Evolutionary conservation across 176 grass and related monocot species (phyloP).

Genomic region (Pontederia paniculata): DNA sequence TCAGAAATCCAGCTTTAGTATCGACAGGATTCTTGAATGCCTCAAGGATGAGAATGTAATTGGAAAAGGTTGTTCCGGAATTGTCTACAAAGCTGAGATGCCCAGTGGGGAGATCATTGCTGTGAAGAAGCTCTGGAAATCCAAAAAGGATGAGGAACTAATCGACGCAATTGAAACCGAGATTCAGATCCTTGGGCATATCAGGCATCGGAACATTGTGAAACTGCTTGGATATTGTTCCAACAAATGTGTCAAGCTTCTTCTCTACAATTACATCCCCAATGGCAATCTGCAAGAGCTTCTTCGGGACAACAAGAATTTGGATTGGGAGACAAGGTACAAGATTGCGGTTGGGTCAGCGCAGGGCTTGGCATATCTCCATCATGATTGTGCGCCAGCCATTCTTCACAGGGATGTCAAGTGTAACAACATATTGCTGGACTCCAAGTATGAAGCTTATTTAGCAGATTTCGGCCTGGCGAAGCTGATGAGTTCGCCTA

Average conservation of each 20-base stretch:
- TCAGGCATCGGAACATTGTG: slow-evolving; percentile 94
- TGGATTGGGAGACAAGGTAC: slow-evolving; percentile 90
- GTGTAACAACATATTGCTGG: slow-evolving; percentile 90
- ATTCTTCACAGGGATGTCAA: slow-evolving; percentile 94
- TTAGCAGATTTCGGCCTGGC: slow-evolving; percentile 94
- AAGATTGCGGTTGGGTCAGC: slow-evolving; percentile 69
- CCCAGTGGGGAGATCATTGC: slow-evolving; percentile 73
- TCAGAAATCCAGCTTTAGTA: slow-evolving; percentile 73
- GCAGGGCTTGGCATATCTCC: slow-evolving; percentile 81
- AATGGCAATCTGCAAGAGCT: slow-evolving; percentile 89
- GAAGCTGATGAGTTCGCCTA: slow-evolving; percentile 95
- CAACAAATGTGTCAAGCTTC: slow-evolving; percentile 75
- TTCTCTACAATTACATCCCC: slow-evolving; percentile 93
- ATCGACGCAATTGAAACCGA: slow-evolving; percentile 52
- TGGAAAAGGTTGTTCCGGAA: slow-evolving; percentile 81
- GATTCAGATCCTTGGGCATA: slow-evolving; percentile 91
- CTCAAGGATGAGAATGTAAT: slow-evolving; percentile 88
- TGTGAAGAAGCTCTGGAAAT: slow-evolving; percentile 90
- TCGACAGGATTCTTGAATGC: slow-evolving; percentile 63
- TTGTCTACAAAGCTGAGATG: slow-evolving; percentile 95
- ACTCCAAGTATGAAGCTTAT: slow-evolving; percentile 73
- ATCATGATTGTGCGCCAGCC: slow-evolving; percentile 73
- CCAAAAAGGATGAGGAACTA: slow-evolving; percentile 52
- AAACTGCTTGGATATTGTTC: slow-evolving; percentile 89
- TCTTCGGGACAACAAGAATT: slow-evolving; percentile 53